Percentiles rank a stretch among this genome's conserved stretches.
Evolutionary conservation across 345 rosid species (phyloP).

Genomic region (Gynandropsis gynandra): DNA sequence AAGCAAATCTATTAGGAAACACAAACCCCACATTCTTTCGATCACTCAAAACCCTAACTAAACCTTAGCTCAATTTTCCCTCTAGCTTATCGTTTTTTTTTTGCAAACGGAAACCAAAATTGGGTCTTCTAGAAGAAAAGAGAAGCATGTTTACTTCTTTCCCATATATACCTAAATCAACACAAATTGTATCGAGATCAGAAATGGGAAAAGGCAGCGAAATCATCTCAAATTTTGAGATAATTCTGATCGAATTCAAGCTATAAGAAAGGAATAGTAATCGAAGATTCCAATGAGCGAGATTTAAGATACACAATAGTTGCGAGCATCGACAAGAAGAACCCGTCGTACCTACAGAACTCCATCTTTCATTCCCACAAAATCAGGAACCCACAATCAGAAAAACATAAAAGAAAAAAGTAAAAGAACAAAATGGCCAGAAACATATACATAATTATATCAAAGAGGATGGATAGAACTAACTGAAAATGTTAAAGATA

Average conservation of each 20-base stretch:
- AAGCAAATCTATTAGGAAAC: slow-evolving; percentile 11
- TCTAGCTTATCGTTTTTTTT: no score
- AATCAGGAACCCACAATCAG: no score
- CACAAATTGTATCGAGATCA: neutral
- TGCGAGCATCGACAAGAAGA: slow-evolving; percentile 91
- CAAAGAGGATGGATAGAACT: slow-evolving; percentile 20
- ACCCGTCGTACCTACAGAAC: slow-evolving; percentile 77
- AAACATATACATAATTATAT: neutral
- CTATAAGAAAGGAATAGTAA: neutral
- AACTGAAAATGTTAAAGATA: no score
- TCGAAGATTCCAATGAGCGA: neutral
- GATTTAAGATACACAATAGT: slow-evolving; percentile 67
- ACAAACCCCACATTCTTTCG: neutral
- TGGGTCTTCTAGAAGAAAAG: no score
- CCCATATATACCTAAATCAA: neutral
- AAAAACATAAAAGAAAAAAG: no score
- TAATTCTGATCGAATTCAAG: neutral
- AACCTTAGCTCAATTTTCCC: no score
- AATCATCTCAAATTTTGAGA: neutral
- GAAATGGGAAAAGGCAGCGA: neutral
- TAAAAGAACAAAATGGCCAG: neutral
- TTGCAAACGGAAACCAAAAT: neutral
- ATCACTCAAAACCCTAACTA: neutral
- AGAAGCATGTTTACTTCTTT: neutral
- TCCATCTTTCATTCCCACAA: slow-evolving; percentile 1